phyloP scores from a whole-genome alignment of 495 filamentous ascomycete genomes.

The Tuber aestivum region DNA sequence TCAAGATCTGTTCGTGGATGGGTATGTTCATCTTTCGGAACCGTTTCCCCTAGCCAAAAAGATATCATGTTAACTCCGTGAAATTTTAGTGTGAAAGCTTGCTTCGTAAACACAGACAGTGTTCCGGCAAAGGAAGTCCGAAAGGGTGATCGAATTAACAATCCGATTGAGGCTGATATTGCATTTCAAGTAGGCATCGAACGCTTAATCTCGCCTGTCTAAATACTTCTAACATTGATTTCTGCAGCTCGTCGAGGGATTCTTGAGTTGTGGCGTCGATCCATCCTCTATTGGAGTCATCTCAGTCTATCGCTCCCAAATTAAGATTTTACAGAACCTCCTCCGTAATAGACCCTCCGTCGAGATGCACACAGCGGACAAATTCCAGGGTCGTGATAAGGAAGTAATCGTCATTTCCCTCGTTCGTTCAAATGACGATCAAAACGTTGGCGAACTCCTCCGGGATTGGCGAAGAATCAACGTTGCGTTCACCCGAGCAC shows the following conservation, averaged over 20 bases:
- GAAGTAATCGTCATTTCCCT: slow-evolving; percentile 78
- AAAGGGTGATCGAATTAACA: slow-evolving; percentile 77
- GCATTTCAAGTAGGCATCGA: slow-evolving; percentile 37
- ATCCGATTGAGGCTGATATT: slow-evolving; percentile 69
- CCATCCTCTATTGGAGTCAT: slow-evolving; percentile 85
- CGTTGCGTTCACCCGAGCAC: slow-evolving; percentile 86
- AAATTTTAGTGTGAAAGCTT: slow-evolving; percentile 52
- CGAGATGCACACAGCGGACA: slow-evolving; percentile 94
- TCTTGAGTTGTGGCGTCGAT: slow-evolving; percentile 68
- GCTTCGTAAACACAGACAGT: slow-evolving; percentile 81
- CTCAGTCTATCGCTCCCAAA: slow-evolving; percentile 94
- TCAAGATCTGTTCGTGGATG: slow-evolving; percentile 57
- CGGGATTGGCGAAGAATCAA: slow-evolving; percentile 92
- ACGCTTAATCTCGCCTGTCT: not conserved
- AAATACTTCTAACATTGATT: slow-evolving; percentile 28
- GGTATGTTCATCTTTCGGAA: slow-evolving; percentile 10
- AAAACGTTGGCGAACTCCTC: slow-evolving; percentile 76
- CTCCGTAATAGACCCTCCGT: slow-evolving; percentile 53
- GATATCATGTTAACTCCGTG: slow-evolving; percentile 3
- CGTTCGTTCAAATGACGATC: slow-evolving; percentile 76
- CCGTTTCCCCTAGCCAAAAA: not conserved
- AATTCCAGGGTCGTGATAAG: slow-evolving; percentile 94
- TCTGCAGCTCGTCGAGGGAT: slow-evolving; percentile 67
- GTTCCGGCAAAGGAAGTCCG: slow-evolving; percentile 63
- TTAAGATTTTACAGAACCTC: slow-evolving; percentile 51